Conservation (phyloP, 805 yeast genomes). For the Debaryomyces maramus region DNA sequence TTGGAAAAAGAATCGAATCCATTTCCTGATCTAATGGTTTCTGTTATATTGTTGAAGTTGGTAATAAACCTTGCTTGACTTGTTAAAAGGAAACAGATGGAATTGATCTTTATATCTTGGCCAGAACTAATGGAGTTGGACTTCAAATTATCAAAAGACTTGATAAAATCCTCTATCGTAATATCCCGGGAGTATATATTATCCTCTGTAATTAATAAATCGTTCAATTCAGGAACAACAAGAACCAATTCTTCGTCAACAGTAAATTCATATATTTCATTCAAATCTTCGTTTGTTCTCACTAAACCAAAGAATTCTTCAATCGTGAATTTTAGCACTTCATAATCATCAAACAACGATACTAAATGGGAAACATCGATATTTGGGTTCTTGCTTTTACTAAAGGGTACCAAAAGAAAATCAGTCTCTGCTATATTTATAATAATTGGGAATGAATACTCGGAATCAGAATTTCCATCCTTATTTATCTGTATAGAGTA, state of each 20-base stretch:
- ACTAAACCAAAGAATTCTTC: constrained; percentile 26
- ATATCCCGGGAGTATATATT: constrained; percentile 26
- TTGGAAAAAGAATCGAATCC: constrained; percentile 14
- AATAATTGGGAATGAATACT: constrained; percentile 20
- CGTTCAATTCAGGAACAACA: constrained; percentile 26
- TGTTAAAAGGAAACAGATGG: constrained; percentile 19
- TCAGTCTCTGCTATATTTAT: constrained; percentile 23
- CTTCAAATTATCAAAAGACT: constrained; percentile 19
- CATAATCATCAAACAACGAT: constrained; percentile 24
- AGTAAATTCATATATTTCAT: constrained; percentile 23
- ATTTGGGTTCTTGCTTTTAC: constrained; percentile 2
- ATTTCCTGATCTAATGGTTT: constrained; percentile 16
- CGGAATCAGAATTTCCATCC: background rate
- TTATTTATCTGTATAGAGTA: too few relatives aligned
- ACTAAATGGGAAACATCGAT: constrained; percentile 21
- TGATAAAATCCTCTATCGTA: constrained; percentile 26
- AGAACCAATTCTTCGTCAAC: constrained; percentile 28
- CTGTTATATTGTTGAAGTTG: constrained; percentile 23
- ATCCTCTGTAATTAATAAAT: constrained; percentile 32
- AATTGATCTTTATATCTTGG: constrained; percentile 8
- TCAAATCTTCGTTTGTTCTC: constrained; percentile 27
- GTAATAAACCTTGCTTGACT: constrained; percentile 28
- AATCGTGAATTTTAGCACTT: constrained; percentile 17
- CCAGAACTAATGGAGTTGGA: constrained; percentile 9
- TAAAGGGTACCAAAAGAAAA: constrained; percentile 28